Evolutionary conservation across 2,329 filamentous ascomycete genomes (phyloP).

Genomic region (Aspergillus ibericus): DNA sequence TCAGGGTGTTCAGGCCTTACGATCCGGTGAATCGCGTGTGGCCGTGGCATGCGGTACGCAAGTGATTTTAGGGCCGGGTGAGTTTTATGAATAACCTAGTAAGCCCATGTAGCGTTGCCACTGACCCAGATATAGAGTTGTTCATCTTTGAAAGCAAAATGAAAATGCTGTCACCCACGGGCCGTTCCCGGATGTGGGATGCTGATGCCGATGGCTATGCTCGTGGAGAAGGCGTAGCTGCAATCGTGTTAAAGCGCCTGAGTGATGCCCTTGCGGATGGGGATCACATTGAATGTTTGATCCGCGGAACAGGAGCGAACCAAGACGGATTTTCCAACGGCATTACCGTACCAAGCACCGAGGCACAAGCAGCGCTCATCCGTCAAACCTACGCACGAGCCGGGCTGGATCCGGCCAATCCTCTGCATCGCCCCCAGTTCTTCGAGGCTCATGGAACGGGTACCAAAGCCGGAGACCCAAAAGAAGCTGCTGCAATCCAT

Average conservation of each 20-base stretch:
- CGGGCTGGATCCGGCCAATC: conserved; percentile 34
- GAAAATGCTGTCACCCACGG: conserved; percentile 33
- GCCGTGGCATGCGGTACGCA: conserved; percentile 1
- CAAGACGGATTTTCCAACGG: conserved; percentile 38
- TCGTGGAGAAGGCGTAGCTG: conserved; percentile 4
- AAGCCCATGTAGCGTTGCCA: too few relatives aligned
- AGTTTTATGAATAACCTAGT: neutral
- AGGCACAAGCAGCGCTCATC: conserved; percentile 48
- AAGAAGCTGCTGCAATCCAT: too few relatives aligned
- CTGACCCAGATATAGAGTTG: conserved; percentile 14
- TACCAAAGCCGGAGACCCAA: conserved; percentile 1
- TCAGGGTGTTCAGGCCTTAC: conserved; percentile 23
- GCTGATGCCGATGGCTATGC: conserved; percentile 15
- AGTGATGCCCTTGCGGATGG: conserved; percentile 1
- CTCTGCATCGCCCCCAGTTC: conserved; percentile 37
- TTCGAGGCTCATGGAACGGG: conserved; percentile 51
- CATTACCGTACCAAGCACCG: conserved; percentile 35
- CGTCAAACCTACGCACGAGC: conserved; percentile 38
- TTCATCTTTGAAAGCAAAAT: conserved; percentile 23
- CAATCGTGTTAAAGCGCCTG: conserved; percentile 3
- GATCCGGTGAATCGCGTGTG: neutral
- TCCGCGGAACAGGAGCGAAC: conserved; percentile 34
- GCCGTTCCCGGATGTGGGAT: conserved; percentile 26
- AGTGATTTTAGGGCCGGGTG: conserved; percentile 2
- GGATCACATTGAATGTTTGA: conserved; percentile 4